Evolutionary conservation across 108 stramenopile genomes (phyloP).

Genomic region (Conticribra guillardii): DNA sequence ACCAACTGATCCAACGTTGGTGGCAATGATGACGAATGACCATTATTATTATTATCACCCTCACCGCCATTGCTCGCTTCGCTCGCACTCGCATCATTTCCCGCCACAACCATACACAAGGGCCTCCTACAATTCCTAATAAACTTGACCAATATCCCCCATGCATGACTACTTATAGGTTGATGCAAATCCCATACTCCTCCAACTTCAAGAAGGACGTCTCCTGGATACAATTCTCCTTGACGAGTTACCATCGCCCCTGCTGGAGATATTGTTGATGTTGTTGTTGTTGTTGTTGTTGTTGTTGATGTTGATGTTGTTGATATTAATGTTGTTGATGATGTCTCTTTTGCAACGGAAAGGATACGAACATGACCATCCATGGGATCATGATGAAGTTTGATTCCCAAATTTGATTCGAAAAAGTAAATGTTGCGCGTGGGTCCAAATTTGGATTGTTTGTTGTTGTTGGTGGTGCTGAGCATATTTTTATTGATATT

Average conservation of each 20-base stretch:
- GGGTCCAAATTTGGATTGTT: not conserved
- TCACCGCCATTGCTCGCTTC: too few species aligned
- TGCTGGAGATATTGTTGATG: not conserved
- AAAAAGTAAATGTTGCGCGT: constrained; percentile 16
- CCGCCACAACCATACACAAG: constrained; percentile 33
- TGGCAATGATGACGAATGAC: too few species aligned
- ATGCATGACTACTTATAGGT: constrained; percentile 21
- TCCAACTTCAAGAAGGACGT: constrained; percentile 26
- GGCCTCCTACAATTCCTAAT: constrained; percentile 30
- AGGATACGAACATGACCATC: constrained; percentile 22
- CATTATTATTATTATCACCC: not conserved
- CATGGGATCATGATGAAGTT: constrained; percentile 22
- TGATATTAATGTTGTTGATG: not conserved
- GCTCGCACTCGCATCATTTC: not conserved
- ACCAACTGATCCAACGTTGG: too few species aligned
- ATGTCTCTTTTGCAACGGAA: not conserved
- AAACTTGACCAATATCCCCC: constrained; percentile 34
- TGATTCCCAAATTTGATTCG: constrained; percentile 15
- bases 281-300: not conserved
- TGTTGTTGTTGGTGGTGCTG: not conserved
- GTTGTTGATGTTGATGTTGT: not conserved
- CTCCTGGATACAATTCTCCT: constrained; percentile 15
- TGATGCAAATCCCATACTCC: constrained; percentile 37
- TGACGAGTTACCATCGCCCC: not conserved
- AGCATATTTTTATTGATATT: not conserved